phyloP scores from a whole-genome alignment of 768 basidiomycete species.

The Rossbeevera mucosa region DNA sequence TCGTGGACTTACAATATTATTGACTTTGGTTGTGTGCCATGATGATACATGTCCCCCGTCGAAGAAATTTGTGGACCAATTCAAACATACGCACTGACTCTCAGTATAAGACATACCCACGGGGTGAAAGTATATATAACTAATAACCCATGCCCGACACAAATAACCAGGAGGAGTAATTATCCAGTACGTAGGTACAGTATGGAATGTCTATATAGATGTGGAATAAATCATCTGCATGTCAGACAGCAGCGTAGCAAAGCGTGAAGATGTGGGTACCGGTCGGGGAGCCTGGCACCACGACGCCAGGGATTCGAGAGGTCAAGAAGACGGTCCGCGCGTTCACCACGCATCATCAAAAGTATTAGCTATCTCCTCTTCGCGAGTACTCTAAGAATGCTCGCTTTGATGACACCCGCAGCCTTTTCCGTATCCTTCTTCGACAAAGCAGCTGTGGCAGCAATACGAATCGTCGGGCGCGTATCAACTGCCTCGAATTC shows the following conservation, averaged over 20 bases:
- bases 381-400: conserved; percentile 68
- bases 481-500: conserved; percentile 82
- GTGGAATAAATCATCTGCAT: conserved; percentile 24
- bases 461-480: conserved; percentile 81
- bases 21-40: too few relatives aligned
- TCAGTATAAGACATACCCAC: not conserved
- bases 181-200: conserved; percentile 11
- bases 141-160: not conserved
- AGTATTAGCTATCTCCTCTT: conserved; percentile 47
- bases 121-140: not conserved
- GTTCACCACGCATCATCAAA: not conserved
- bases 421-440: conserved; percentile 94
- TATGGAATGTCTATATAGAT: conserved; percentile 25
- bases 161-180: not conserved
- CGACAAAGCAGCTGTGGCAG: conserved; percentile 70
- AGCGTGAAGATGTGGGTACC: not conserved
- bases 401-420: conserved; percentile 63
- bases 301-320: not conserved
- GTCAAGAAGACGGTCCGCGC: not conserved
- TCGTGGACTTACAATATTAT: too few relatives aligned
- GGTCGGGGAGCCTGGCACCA: not conserved
- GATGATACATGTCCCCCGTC: too few relatives aligned
- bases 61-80: not conserved
- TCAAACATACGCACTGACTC: not conserved
- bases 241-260: not conserved